phyloP scores from a whole-genome alignment of 768 basidiomycete genomes.

The Podaxis rugospora region DNA sequence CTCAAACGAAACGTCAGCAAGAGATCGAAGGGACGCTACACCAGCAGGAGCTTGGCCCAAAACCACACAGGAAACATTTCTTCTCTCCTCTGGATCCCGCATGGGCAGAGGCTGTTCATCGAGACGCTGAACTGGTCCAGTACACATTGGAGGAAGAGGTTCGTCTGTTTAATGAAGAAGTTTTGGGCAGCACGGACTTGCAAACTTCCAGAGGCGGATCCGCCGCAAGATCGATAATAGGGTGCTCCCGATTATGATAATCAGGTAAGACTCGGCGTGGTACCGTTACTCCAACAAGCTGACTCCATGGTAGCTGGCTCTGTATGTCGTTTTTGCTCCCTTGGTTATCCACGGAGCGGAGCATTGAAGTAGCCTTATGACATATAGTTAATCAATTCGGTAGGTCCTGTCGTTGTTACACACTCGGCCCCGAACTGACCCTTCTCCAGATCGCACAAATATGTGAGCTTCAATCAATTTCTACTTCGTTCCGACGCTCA shows the following conservation, averaged over 20 bases:
- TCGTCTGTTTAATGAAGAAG: background rate
- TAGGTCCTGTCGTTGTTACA: slow-evolving; percentile 14
- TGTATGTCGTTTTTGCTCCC: slow-evolving; percentile 34
- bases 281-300: background rate
- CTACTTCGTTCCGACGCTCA: background rate
- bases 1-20: slow-evolving; percentile 11
- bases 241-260: slow-evolving; percentile 46
- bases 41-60: slow-evolving; percentile 35
- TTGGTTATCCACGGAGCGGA: background rate
- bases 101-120: slow-evolving; percentile 46
- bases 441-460: slow-evolving; percentile 45
- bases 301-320: background rate
- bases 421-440: background rate
- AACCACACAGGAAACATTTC: slow-evolving; percentile 39
- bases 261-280: slow-evolving; percentile 29
- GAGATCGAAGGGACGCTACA: slow-evolving; percentile 33
- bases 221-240: slow-evolving; percentile 47
- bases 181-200: background rate
- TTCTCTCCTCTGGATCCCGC: slow-evolving; percentile 42
- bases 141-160: slow-evolving; percentile 50
- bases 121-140: slow-evolving; percentile 43
- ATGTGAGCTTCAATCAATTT: slow-evolving; percentile 30
- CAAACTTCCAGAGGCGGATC: slow-evolving; percentile 31
- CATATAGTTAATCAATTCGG: slow-evolving; percentile 43
- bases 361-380: slow-evolving; percentile 12